These are phyloP conservation scores for Hericium coralloides DNA, from an alignment of 768 basidiomycete genomes.

Conservation along the genomic window DNA sequence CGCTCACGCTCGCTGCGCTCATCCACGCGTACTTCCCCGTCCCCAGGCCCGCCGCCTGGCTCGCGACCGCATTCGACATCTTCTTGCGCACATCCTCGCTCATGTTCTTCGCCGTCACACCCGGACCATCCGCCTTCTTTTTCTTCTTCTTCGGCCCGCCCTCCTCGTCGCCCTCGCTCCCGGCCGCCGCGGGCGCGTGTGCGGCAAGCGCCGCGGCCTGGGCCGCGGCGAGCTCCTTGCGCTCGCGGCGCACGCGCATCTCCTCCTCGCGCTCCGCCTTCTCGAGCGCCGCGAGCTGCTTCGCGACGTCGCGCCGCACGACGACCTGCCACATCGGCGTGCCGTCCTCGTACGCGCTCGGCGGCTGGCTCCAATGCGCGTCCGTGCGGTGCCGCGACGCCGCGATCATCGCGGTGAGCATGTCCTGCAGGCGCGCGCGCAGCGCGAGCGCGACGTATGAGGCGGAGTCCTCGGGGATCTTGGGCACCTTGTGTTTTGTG, in stretches of 20 bases:
- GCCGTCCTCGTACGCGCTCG: conserved; percentile 56
- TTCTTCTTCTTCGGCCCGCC: conserved; percentile 64
- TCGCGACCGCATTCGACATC: conserved; percentile 84
- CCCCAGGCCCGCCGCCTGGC: conserved; percentile 78
- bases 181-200: conserved; percentile 45
- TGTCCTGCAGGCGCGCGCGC: conserved; percentile 62
- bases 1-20: conserved; percentile 50
- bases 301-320: conserved; percentile 71
- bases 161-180: conserved; percentile 41
- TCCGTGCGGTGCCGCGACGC: conserved; percentile 64
- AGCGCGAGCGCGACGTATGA: conserved; percentile 76
- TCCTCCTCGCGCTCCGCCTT: conserved; percentile 81
- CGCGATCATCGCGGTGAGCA: conserved; percentile 57
- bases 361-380: conserved; percentile 57
- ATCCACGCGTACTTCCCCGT: conserved; percentile 82
- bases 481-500: conserved; percentile 58
- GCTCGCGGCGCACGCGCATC: conserved; percentile 58
- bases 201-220: conserved; percentile 63
- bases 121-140: conserved; percentile 76
- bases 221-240: conserved; percentile 69
- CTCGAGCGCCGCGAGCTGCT: conserved; percentile 70
- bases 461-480: conserved; percentile 60
- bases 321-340: conserved; percentile 78
- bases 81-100: conserved; percentile 88
- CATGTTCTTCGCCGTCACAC: conserved; percentile 83